Conservation (phyloP, 345 rosid species). For the Conringia planisiliqua region DNA sequence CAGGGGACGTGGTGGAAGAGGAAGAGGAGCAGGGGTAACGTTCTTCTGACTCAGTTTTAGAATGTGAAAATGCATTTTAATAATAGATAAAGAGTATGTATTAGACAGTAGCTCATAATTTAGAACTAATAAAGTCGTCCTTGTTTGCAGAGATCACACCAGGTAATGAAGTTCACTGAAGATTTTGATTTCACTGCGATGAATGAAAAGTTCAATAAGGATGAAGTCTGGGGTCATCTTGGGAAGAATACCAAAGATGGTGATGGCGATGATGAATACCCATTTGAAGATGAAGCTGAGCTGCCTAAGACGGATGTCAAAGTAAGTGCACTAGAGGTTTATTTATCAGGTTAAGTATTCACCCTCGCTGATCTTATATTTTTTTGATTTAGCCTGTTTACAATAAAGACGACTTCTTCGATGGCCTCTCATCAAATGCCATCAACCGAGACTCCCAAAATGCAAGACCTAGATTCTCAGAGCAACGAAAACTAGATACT, state of each 20-base stretch:
- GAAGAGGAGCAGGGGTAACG: slow-evolving; percentile 82
- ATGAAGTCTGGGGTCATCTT: slow-evolving; percentile 93
- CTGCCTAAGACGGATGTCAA: slow-evolving; percentile 44
- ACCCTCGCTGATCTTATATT: neutral
- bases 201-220: slow-evolving; percentile 93
- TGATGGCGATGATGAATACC: slow-evolving; percentile 47
- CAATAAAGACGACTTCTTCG: slow-evolving; percentile 90
- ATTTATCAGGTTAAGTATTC: neutral
- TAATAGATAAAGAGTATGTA: too few species aligned
- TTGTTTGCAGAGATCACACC: slow-evolving; percentile 41
- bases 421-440: slow-evolving; percentile 62
- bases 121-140: neutral
- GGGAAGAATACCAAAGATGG: slow-evolving; percentile 58
- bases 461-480: slow-evolving; percentile 74
- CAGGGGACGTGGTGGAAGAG: slow-evolving; percentile 79
- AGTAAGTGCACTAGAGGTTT: slow-evolving; percentile 33
- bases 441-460: slow-evolving; percentile 46
- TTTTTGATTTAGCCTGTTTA: slow-evolving; percentile 56
- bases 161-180: slow-evolving; percentile 67
- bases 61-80: neutral
- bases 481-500: slow-evolving; percentile 78
- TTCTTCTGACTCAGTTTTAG: slow-evolving; percentile 6
- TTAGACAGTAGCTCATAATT: too few species aligned
- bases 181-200: slow-evolving; percentile 85
- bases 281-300: slow-evolving; percentile 46